Evolutionary conservation across 768 basidiomycete species (phyloP).

Genomic region (Serendipita sp.): DNA sequence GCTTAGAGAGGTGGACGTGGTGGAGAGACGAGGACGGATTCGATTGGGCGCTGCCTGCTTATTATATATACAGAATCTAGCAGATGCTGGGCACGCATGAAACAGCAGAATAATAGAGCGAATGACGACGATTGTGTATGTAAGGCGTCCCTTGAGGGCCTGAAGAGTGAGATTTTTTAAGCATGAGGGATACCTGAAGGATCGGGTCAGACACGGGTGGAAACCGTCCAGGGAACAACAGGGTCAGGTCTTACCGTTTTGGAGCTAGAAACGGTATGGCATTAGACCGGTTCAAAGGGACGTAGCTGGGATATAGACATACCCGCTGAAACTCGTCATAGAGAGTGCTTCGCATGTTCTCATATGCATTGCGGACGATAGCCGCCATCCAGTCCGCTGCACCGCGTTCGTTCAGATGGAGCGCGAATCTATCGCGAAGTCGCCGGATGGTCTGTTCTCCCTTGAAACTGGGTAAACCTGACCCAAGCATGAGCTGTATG

Average conservation of each 20-base stretch:
- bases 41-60: too few species aligned
- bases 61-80: too few species aligned
- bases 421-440: slow-evolving; percentile 71
- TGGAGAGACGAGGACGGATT: too few species aligned
- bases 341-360: slow-evolving; percentile 81
- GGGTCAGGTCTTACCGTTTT: slow-evolving; percentile 6
- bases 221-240: background rate
- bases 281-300: background rate
- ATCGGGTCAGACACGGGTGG: slow-evolving; percentile 5
- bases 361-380: slow-evolving; percentile 79
- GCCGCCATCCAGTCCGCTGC: slow-evolving; percentile 91
- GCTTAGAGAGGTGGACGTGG: too few species aligned
- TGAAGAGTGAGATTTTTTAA: background rate
- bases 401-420: slow-evolving; percentile 66
- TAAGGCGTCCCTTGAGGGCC: too few species aligned
- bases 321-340: slow-evolving; percentile 95
- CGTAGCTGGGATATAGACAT: slow-evolving; percentile 16
- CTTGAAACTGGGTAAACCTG: slow-evolving; percentile 91
- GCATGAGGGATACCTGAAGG: slow-evolving; percentile 4
- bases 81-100: too few species aligned
- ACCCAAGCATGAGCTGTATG: slow-evolving; percentile 85
- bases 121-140: too few species aligned
- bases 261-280: slow-evolving; percentile 3
- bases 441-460: slow-evolving; percentile 83
- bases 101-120: too few species aligned